phyloP scores from a whole-genome alignment of 371 early-diverging fungal species.

The Parasitella parasitica region DNA sequence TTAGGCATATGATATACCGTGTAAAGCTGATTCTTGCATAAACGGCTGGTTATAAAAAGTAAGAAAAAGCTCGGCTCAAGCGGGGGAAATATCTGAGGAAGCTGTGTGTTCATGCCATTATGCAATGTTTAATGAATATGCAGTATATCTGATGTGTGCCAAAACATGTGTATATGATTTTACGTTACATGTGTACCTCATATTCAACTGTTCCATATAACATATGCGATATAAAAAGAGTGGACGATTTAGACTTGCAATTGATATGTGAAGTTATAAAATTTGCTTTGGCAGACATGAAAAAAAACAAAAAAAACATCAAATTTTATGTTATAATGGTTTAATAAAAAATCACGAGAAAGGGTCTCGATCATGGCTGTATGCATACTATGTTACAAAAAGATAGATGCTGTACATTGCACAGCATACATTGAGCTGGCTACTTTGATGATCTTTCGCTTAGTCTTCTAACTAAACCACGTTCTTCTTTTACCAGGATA shows the following conservation, averaged over 20 bases:
- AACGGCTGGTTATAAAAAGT: background rate
- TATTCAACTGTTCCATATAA: too few species aligned
- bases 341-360: too few species aligned
- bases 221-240: too few species aligned
- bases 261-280: too few species aligned
- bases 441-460: constrained; percentile 6
- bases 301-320: too few species aligned
- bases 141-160: background rate
- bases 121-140: background rate
- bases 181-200: too few species aligned
- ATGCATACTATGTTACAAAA: background rate
- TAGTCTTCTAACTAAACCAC: constrained; percentile 18
- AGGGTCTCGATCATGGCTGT: too few species aligned
- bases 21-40: background rate
- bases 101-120: background rate
- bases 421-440: background rate
- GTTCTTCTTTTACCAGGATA: constrained; percentile 26
- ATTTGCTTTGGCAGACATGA: too few species aligned
- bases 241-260: too few species aligned
- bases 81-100: background rate
- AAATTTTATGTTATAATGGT: too few species aligned
- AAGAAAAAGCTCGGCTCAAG: background rate
- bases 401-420: background rate
- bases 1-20: background rate
- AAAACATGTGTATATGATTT: too few species aligned